Conservation (phyloP, 225 moss, liverwort and hornwort genomes). For the Climacium dendroides region DNA sequence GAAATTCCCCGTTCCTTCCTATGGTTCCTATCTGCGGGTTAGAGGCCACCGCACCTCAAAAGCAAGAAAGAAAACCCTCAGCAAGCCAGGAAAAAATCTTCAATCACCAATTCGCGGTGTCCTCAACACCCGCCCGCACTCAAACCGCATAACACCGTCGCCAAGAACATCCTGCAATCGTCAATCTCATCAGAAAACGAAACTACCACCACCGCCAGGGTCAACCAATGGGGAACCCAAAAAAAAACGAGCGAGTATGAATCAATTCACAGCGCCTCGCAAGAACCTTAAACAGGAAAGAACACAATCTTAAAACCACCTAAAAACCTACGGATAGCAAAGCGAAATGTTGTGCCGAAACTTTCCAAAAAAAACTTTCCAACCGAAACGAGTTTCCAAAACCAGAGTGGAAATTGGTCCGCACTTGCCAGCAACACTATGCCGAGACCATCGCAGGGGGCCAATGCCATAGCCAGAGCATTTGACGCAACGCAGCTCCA, state of each 20-base stretch:
- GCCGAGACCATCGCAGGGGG: background rate
- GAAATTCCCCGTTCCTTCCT: background rate
- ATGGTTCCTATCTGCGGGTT: background rate
- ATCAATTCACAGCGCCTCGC: background rate
- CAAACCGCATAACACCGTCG: background rate
- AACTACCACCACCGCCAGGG: background rate
- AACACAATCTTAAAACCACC: background rate
- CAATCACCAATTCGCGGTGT: background rate
- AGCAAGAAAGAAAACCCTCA: background rate
- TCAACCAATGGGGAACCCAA: background rate
- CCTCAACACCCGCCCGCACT: background rate
- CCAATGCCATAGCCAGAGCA: slow-evolving; percentile 10
- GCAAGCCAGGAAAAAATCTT: background rate
- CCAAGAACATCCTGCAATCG: slow-evolving; percentile 9
- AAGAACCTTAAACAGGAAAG: background rate
- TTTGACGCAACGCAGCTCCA: background rate
- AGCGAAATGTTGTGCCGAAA: background rate
- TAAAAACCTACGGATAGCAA: background rate
- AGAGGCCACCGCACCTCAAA: background rate
- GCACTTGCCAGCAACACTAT: background rate
- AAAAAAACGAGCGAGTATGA: background rate
- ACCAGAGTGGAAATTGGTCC: background rate
- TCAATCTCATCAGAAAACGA: background rate
- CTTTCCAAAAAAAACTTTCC: background rate
- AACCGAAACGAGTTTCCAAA: background rate